Conservation (phyloP, 805 yeast species). For the Wickerhamomyces bisporus region DNA sequence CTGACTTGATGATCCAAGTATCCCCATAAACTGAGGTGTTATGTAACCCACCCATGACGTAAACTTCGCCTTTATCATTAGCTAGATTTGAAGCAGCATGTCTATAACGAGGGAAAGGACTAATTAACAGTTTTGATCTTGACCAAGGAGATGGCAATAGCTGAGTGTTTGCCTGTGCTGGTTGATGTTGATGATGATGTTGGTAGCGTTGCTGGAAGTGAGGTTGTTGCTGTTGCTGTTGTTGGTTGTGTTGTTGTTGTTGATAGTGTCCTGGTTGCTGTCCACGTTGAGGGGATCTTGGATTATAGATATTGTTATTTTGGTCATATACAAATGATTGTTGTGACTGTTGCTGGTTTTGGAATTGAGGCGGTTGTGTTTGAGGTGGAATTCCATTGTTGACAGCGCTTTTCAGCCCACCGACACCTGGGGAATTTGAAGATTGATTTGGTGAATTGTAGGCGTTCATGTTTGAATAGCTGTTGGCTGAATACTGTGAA, state of each 20-base stretch:
- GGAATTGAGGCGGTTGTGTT: constrained; percentile 8
- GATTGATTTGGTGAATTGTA: constrained; percentile 6
- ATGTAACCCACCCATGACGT: constrained; percentile 91
- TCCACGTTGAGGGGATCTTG: constrained; percentile 20
- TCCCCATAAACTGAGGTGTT: constrained; percentile 93
- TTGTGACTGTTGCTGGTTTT: constrained; percentile 5
- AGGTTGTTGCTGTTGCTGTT: constrained; percentile 18
- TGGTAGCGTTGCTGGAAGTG: constrained; percentile 6
- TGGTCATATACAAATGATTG: constrained; percentile 15
- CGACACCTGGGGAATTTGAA: too few relatives aligned
- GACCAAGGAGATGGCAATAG: constrained; percentile 54
- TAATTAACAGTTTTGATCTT: constrained; percentile 54
- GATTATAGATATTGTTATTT: constrained; percentile 20
- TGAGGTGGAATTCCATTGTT: not conserved
- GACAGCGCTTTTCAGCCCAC: too few relatives aligned
- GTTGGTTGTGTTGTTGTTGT: constrained; percentile 9
- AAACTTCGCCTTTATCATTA: constrained; percentile 76
- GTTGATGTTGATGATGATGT: constrained; percentile 25
- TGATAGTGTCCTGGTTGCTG: constrained; percentile 8
- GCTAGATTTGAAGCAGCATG: constrained; percentile 79
- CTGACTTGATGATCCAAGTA: constrained; percentile 80
- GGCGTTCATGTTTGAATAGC: constrained; percentile 5
- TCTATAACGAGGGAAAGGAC: constrained; percentile 93
- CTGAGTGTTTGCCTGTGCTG: constrained; percentile 14
- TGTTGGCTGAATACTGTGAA: constrained; percentile 17